Evolutionary conservation across 805 yeast species (phyloP), one percentile per base, ranked within the genome.

Genomic region (Ogataea pilisensis): DNA sequence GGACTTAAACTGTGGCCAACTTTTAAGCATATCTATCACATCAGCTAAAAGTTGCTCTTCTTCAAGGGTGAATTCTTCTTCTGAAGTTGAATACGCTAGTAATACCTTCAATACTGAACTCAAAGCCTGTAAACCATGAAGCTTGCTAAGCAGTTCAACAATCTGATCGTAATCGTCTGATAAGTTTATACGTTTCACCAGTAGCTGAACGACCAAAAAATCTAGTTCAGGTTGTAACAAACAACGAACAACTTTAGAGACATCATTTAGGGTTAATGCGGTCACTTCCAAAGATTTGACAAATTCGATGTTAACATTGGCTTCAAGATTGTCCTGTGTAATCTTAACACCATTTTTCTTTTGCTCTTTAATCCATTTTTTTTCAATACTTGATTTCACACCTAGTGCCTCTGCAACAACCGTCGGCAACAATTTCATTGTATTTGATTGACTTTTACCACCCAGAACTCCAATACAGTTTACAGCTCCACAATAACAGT

Each of bases 381-480:
- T 82, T 57, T 87, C 95, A 46, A 78, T 79, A 20, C 72, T 72
- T 1, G 76, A 66, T 12, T 76, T 68, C 8, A 90, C 82, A 16
- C 95, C 95, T 35, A 93, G 70, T 0, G 96, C 97, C 46, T 85
- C 95, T 8, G 93, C 79, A 27, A 85, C 73, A 19, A 80, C 76
- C 47, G 86, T 91, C 2, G 98, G 96, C 37, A 91, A 70, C 42
- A 87, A 66, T 30, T 86, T 73, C 1, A 91, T 91, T 25, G 91
- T 85, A 51, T 89, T 95, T 2, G 98, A 89, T 66, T 93, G 99
- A 2, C 96, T 91, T 63, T 89, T 90, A 36, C 99, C 99, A 49
- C 98, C 99, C 69, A 91, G 78, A 50, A 84, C 82, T 26, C 97
- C 96, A 32, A 88, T 73, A 73, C 99, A 91, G 63, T 88, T 90